Base-by-base conservation (phyloP, 225 moss, liverwort and hornwort genomes). In the Pleurozium schreberi region DNA sequence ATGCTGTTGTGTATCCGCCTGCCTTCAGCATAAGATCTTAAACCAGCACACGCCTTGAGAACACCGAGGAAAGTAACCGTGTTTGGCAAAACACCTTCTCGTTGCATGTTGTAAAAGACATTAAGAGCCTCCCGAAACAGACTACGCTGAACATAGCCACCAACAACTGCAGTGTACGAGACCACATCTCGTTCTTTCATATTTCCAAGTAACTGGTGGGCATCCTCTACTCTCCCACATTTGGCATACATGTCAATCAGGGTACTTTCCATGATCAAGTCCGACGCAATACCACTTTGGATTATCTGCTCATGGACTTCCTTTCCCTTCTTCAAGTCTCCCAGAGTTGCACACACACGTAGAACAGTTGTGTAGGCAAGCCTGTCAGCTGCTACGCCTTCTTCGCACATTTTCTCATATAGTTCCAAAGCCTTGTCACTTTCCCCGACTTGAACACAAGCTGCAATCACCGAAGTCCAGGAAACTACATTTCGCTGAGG, bases 161-260 rank as follows among this genome's bases (percentile, higher is more conserved):
- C 88, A 22, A 94, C 87, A 36, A 94, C 85, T 18, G 95, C 90
- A 83, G 92, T 93, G 73, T 91, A 95, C 34, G 91, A 91, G 43
- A 94, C 92, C 86, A 92, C 91, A 90, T 94, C 93, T 62, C 93
- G 90, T 60, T 43, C 61, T 45, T 57, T 73, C 95, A 93, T 92
- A 30, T 83, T 89, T 67, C 88, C 68, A 84, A 95, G 83, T 45
- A 92, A 84, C 62, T 81, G 89, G 45, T 84, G 88, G 21, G 95
- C 94, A 84, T 89, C 86, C 60, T 91, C 87, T 85, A 92, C 53
- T 52, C 88, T 92, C 75, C 95, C 91, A 85, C 94, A 95, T 82
- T 95, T 95, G 82, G 89, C 91, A 79, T 94, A 95, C 94, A 95
- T 93, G 82, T 95, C 90, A 55, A 95, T 83, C 28, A 95, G 85